These are phyloP conservation scores for Leavenworthia alabamica DNA, from an alignment of 345 rosid genomes.

Conservation along the genomic window DNA sequence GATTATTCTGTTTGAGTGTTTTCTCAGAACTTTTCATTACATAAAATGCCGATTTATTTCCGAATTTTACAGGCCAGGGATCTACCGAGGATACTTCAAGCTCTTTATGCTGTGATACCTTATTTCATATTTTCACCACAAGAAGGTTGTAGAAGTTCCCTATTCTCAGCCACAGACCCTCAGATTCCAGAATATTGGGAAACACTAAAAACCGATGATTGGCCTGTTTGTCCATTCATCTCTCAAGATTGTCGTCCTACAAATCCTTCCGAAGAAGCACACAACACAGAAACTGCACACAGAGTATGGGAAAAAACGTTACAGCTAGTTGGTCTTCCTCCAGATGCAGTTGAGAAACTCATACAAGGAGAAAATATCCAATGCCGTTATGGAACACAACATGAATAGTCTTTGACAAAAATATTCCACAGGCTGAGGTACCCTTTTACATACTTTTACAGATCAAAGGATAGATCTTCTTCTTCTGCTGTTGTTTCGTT, in stretches of 20 bases:
- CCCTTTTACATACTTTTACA: not conserved
- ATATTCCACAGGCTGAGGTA: not conserved
- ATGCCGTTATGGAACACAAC: conserved; percentile 41
- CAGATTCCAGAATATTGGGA: conserved; percentile 88
- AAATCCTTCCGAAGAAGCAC: conserved; percentile 93
- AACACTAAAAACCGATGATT: conserved; percentile 63
- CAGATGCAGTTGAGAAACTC: conserved; percentile 70
- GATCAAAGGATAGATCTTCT: not conserved
- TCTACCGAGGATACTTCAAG: conserved; percentile 74
- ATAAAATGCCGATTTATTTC: not conserved
- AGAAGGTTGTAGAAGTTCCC: conserved; percentile 91
- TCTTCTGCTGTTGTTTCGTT: too few species aligned
- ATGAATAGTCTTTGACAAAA: conserved; percentile 26
- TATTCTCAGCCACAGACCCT: conserved; percentile 92
- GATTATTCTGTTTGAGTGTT: conserved; percentile 5
- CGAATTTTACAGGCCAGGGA: conserved; percentile 73
- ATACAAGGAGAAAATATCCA: conserved; percentile 60
- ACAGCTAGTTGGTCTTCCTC: conserved; percentile 75
- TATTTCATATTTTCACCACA: conserved; percentile 82
- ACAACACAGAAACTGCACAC: conserved; percentile 55
- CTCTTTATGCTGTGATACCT: conserved; percentile 70
- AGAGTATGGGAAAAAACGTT: conserved; percentile 87
- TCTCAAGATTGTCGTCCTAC: conserved; percentile 88
- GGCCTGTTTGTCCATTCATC: conserved; percentile 93
- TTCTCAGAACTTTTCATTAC: conserved; percentile 6